Percentiles rank a stretch among this genome's conserved stretches.
Conservation (phyloP, 331 rosid species). For the Acacia pycnantha region DNA sequence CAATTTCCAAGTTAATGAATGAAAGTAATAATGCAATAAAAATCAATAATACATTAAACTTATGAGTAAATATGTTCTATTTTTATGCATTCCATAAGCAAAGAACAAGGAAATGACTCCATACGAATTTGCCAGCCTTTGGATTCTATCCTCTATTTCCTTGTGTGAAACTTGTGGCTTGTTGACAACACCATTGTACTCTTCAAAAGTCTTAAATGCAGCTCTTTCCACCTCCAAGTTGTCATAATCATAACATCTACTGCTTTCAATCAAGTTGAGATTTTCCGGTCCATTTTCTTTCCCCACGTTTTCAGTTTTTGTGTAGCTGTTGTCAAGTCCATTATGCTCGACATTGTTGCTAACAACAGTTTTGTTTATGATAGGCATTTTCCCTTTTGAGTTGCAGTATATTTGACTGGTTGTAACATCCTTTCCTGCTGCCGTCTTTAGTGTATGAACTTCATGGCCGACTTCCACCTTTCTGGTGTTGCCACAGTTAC, state of each 20-base stretch:
- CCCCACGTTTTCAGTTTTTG: slow-evolving; percentile 31
- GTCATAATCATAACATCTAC: slow-evolving; percentile 36
- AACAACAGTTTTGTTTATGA: slow-evolving; percentile 33
- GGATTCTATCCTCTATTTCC: slow-evolving; percentile 87
- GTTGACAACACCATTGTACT: slow-evolving; percentile 38
- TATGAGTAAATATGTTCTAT: not conserved
- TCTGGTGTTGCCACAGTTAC: not conserved
- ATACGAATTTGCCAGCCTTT: slow-evolving; percentile 72
- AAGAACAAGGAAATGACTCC: slow-evolving; percentile 29
- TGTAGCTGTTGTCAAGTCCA: slow-evolving; percentile 30
- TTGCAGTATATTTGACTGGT: slow-evolving; percentile 30
- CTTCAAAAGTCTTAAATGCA: slow-evolving; percentile 70
- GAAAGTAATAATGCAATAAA: not conserved
- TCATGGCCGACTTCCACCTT: slow-evolving; percentile 15
- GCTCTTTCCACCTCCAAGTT: slow-evolving; percentile 62
- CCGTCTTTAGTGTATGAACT: slow-evolving; percentile 29
- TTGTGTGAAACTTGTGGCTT: slow-evolving; percentile 59
- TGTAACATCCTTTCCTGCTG: slow-evolving; percentile 16
- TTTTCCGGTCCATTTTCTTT: slow-evolving; percentile 25
- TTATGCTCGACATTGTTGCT: slow-evolving; percentile 14
- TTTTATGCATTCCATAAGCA: slow-evolving; percentile 20
- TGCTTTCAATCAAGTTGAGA: slow-evolving; percentile 36
- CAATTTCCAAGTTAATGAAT: not conserved
- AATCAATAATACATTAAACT: not conserved
- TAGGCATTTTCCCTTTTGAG: slow-evolving; percentile 25